These are phyloP conservation scores for Cyclocybe cylindracea DNA, from an alignment of 768 basidiomycete genomes.

Conservation along the genomic window DNA sequence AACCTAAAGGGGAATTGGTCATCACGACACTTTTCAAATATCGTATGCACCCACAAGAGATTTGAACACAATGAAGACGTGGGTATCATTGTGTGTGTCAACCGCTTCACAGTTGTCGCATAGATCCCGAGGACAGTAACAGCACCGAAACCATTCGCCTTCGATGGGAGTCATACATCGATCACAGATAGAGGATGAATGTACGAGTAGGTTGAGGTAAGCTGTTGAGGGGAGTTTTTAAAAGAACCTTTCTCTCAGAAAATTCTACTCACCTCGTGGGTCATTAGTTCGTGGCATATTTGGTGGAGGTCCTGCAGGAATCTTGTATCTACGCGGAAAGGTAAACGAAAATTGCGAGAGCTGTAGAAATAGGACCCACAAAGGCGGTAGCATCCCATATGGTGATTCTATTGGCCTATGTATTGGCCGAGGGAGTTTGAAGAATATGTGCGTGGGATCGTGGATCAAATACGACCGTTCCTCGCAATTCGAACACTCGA, in stretches of 20 bases:
- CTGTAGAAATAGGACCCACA: slow-evolving; percentile 44
- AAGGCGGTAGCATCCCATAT: slow-evolving; percentile 63
- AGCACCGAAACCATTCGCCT: slow-evolving; percentile 93
- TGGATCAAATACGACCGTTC: slow-evolving; percentile 74
- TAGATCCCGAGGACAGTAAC: slow-evolving; percentile 84
- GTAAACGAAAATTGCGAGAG: slow-evolving; percentile 5
- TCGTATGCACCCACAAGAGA: slow-evolving; percentile 52
- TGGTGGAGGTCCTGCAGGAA: slow-evolving; percentile 57
- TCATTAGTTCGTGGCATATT: slow-evolving; percentile 38
- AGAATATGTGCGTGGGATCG: slow-evolving; percentile 83
- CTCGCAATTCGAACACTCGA: slow-evolving; percentile 83
- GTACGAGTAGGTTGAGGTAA: slow-evolving; percentile 62
- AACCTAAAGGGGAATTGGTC: slow-evolving; percentile 42
- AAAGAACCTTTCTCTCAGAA: neutral
- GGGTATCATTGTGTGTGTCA: slow-evolving; percentile 81
- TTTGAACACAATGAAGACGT: slow-evolving; percentile 89
- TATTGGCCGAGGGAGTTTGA: slow-evolving; percentile 84
- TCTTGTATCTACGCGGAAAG: slow-evolving; percentile 52
- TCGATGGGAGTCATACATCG: slow-evolving; percentile 78
- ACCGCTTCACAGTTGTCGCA: slow-evolving; percentile 80
- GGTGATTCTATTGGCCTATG: slow-evolving; percentile 52
- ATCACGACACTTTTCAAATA: neutral
- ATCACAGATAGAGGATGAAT: slow-evolving; percentile 79
- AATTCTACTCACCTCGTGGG: slow-evolving; percentile 54
- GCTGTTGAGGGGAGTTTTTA: slow-evolving; percentile 36